Conservation (phyloP, 257 asterid species). For the Solanum bukasovii region DNA sequence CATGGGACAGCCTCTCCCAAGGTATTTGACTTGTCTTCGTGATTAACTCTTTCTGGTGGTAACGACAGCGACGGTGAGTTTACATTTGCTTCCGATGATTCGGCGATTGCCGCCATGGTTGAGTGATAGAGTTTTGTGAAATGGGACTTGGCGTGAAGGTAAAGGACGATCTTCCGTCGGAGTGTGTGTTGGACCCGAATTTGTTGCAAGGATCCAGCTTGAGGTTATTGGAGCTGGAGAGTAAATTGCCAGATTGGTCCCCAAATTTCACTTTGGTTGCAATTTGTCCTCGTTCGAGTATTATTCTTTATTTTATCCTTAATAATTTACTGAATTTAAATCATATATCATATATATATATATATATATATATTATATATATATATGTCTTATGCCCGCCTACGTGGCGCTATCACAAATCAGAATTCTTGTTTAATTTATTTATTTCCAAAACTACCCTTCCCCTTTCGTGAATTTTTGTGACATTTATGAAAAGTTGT, state of each 20-base stretch:
- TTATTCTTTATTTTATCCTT: neutral
- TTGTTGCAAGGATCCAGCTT: neutral
- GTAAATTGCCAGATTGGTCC: neutral
- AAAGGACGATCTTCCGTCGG: neutral
- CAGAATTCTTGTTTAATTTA: too few species aligned
- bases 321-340: too few species aligned
- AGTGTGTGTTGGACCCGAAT: neutral
- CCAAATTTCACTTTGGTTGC: neutral
- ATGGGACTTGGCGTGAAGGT: neutral
- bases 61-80: constrained; percentile 2
- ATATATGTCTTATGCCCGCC: too few species aligned
- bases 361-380: too few species aligned
- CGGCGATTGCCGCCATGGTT: constrained; percentile 13
- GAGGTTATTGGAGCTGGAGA: neutral
- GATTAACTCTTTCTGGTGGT: neutral
- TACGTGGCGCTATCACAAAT: too few species aligned
- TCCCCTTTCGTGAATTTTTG: too few species aligned
- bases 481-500: too few species aligned
- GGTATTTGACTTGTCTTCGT: constrained; percentile 10
- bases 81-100: constrained; percentile 4
- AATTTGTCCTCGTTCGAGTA: neutral
- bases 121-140: neutral
- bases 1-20: constrained; percentile 30
- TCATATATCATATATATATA: too few species aligned
- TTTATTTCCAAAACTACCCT: too few species aligned